Evolutionary conservation across 1,284 basidiomycete species (phyloP), one percentile per base, ranked within the genome.

Genomic region (Cerrena zonata): DNA sequence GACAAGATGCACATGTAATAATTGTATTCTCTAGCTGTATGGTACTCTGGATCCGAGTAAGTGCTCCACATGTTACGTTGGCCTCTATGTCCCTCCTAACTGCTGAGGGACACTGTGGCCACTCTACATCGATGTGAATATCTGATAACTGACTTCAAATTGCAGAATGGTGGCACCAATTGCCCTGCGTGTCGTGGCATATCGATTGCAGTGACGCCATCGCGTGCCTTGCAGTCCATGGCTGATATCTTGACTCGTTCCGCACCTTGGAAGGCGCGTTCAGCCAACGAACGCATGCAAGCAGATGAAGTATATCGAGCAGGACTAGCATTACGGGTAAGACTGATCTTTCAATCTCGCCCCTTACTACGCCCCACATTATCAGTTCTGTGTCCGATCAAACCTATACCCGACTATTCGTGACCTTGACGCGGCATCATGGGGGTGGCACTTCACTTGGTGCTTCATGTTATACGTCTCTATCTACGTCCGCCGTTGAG

Each of bases 131-230:
- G 2, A 26, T 12, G 18, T 45, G 10, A 5, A 19, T 21, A 15
- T 39, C 11, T 25, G 15, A 23, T 26, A 26, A 34, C 34, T 49
- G 26, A 47, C 21, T 23, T n/a, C n/a, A 36, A 10, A 36, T 36
- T 36, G 24, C 15, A 90, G 87, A 89, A 89, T 59, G 85, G 86
- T 25, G 87, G 87, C 41, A 84, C 84, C 13, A 86, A 80, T 59
- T 90, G 87, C 61, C 87, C 87, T 22, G 81, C 83, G 11, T 90
- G 87, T 61, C 79, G 88, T 48, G 76, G 79, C 19, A 57, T 73
- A 21, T 83, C 87, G n/a, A 80, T 74, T 13, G 71, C 75, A 23
- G 86, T 86, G 26, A 75, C 76, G 2, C 83, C 83, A 18, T 89
- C 84, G 50, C 78, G 87, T 27, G 74, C 80, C 2, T 66, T 90